phyloP scores from a whole-genome alignment of 441 rosid species.

The Croton laevigatus region DNA sequence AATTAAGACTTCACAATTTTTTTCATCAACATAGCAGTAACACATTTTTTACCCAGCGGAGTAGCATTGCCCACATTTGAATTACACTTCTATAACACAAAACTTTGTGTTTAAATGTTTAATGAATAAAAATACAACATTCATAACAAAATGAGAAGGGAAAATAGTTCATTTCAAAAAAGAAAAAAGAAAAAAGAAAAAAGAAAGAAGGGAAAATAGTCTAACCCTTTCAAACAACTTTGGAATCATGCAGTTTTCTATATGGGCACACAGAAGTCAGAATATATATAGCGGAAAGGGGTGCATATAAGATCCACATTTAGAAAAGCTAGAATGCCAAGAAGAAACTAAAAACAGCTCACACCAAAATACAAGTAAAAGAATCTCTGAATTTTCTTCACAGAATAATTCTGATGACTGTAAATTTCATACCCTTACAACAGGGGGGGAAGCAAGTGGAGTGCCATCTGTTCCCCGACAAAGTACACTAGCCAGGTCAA shows the following conservation, averaged over 20 bases:
- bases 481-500: constrained; percentile 92
- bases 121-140: not conserved
- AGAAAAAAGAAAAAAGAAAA: too few species aligned
- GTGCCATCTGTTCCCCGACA: constrained; percentile 95
- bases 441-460: constrained; percentile 77
- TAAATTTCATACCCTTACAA: constrained; percentile 56
- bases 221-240: not conserved
- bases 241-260: not conserved
- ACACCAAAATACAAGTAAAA: not conserved
- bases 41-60: not conserved
- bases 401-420: not conserved
- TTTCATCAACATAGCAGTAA: not conserved
- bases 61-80: not conserved
- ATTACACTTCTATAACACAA: not conserved
- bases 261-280: not conserved
- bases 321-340: not conserved
- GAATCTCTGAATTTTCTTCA: not conserved
- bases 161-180: not conserved
- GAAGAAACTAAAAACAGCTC: not conserved
- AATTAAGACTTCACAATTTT: not conserved
- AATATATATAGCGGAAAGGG: not conserved
- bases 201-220: not conserved
- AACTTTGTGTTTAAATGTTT: not conserved
- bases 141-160: not conserved
- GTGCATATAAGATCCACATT: not conserved